Percentiles rank a stretch among this genome's conserved stretches.
Conservation (phyloP, 768 basidiomycete genomes). For the Boletus rubroflammeus region DNA sequence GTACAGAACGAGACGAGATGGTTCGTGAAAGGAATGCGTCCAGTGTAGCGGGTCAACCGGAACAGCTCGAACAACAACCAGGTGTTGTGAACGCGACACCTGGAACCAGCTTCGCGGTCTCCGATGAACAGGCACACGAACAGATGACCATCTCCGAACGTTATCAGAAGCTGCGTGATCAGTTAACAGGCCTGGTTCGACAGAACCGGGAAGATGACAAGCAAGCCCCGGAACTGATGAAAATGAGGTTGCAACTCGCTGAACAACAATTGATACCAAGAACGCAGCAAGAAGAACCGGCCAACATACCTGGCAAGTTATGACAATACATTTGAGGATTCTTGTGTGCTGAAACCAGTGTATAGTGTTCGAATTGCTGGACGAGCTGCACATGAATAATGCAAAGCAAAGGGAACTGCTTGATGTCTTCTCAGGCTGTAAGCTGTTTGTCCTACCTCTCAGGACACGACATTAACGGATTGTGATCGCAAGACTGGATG, state of each 20-base stretch:
- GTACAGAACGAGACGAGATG: not conserved
- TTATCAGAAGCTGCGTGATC: not conserved
- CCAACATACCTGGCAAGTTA: not conserved
- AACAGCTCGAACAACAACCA: not conserved
- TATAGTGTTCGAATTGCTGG: not conserved
- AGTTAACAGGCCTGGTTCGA: not conserved
- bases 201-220: not conserved
- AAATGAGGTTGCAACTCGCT: not conserved
- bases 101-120: not conserved
- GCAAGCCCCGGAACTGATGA: not conserved
- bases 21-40: not conserved
- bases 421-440: not conserved
- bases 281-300: not conserved
- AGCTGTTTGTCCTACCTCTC: not conserved
- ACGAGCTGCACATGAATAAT: not conserved
- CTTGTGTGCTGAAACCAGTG: not conserved
- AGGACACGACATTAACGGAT: not conserved
- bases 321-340: not conserved
- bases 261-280: not conserved
- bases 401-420: not conserved
- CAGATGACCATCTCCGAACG: not conserved
- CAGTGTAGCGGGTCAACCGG: not conserved
- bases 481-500: not conserved
- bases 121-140: not conserved
- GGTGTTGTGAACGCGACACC: not conserved